Evolutionary conservation across 2,329 filamentous ascomycete genomes (phyloP).

Genomic region (Coccinonectria pachysandricola): DNA sequence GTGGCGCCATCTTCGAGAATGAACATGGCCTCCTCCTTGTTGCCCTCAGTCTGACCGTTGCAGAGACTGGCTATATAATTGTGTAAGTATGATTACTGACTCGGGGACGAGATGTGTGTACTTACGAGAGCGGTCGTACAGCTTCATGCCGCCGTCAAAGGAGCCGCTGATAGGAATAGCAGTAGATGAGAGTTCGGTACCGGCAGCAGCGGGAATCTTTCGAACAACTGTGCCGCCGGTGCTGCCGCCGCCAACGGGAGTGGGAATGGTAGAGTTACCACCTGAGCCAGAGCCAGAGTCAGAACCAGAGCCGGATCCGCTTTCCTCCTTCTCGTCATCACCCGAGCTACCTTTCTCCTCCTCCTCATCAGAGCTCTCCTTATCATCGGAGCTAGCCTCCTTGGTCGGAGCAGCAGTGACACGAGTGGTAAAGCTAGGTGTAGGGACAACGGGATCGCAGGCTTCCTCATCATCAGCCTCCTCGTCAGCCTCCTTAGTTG

Average conservation of each 20-base stretch:
- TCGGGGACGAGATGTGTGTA: no score
- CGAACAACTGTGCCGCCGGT: no score
- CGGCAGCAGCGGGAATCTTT: not conserved
- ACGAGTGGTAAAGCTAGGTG: not conserved
- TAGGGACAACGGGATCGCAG: not conserved
- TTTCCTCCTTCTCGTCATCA: no score
- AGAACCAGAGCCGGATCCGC: constrained; percentile 1
- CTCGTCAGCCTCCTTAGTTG: constrained; percentile 2
- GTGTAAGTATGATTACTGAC: no score
- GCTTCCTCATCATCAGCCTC: not conserved
- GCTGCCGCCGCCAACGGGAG: no score
- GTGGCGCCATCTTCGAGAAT: constrained; percentile 36
- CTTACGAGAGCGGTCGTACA: not conserved
- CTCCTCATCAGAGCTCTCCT: not conserved
- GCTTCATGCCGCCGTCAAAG: not conserved
- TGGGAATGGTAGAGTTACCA: no score
- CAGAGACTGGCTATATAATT: constrained; percentile 4
- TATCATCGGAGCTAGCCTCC: constrained; percentile 1
- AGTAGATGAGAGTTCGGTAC: not conserved
- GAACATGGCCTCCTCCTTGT: constrained; percentile 31
- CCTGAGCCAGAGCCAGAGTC: constrained; percentile 4
- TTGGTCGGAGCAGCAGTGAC: not conserved
- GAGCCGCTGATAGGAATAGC: not conserved
- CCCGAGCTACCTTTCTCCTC: constrained; percentile 1
- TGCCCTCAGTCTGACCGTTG: constrained; percentile 11